Evolutionary conservation across 1,284 basidiomycete species (phyloP).

Genomic region (Ganoderma lingzhi): DNA sequence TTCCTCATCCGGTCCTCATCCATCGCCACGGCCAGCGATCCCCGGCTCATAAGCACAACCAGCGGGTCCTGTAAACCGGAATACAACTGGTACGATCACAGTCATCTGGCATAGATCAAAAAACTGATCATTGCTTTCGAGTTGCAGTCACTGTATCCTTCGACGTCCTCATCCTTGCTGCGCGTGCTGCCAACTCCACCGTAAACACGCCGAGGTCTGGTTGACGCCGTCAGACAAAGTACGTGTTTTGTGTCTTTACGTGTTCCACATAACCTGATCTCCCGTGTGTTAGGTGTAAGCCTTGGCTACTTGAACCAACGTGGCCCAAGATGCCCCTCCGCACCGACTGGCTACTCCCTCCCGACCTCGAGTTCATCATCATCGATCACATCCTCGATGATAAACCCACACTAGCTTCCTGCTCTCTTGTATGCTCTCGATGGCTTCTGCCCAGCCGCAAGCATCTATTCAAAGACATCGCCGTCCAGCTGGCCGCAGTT

Average conservation of each 20-base stretch:
- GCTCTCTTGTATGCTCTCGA: neutral
- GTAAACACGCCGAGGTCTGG: too few species aligned
- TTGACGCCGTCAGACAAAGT: neutral
- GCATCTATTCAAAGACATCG: neutral
- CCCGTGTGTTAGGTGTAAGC: neutral
- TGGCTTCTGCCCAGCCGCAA: neutral
- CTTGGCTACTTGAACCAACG: neutral
- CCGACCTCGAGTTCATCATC: neutral
- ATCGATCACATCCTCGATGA: neutral
- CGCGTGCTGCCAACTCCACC: too few species aligned
- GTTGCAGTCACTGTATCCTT: too few species aligned
- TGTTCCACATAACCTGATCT: neutral
- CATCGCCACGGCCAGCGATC: too few species aligned
- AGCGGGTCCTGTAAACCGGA: too few species aligned
- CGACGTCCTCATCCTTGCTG: too few species aligned
- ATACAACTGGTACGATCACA: too few species aligned
- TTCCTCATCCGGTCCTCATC: too few species aligned
- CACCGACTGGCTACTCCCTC: neutral
- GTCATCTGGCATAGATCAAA: too few species aligned
- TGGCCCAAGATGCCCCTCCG: neutral
- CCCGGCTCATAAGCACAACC: too few species aligned
- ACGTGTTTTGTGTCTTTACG: neutral
- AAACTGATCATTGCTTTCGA: too few species aligned
- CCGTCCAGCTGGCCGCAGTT: neutral
- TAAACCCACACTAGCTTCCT: neutral